phyloP scores from a whole-genome alignment of 2,329 filamentous ascomycete genomes.

The Diaporthe sp. region DNA sequence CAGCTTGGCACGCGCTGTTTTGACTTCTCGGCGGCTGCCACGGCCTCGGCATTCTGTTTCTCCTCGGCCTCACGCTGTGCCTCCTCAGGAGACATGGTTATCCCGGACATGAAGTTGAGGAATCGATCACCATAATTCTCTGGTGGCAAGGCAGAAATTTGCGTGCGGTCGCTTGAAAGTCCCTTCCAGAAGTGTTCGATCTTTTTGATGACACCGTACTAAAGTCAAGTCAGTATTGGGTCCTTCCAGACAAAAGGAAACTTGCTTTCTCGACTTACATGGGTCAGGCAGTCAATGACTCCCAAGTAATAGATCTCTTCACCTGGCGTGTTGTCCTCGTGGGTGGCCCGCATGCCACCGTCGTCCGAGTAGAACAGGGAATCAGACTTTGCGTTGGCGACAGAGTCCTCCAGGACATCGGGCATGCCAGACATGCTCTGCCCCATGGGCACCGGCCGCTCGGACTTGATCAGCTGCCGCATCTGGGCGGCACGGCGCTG shows the following conservation, averaged over 20 bases:
- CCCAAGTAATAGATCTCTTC: slow-evolving; percentile 98
- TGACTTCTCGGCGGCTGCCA: slow-evolving; percentile 53
- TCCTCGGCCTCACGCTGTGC: slow-evolving; percentile 75
- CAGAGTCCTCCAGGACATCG: slow-evolving; percentile 84
- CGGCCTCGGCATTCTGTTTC: slow-evolving; percentile 67
- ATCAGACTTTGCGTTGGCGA: slow-evolving; percentile 76
- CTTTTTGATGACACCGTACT: slow-evolving; percentile 96
- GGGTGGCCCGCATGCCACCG: slow-evolving; percentile 92
- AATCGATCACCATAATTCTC: slow-evolving; percentile 95
- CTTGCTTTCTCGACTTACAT: slow-evolving; percentile 72
- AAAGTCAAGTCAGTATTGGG: slow-evolving; percentile 42
- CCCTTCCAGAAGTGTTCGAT: slow-evolving; percentile 98
- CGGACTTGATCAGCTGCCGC: slow-evolving; percentile 90
- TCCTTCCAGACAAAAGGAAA: neutral
- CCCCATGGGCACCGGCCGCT: slow-evolving; percentile 94
- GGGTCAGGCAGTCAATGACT: slow-evolving; percentile 97
- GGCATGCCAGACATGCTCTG: slow-evolving; percentile 89
- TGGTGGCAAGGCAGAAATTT: slow-evolving; percentile 94
- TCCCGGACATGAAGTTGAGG: slow-evolving; percentile 88
- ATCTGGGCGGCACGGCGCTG: slow-evolving; percentile 92
- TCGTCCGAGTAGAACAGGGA: slow-evolving; percentile 95
- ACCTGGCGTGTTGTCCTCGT: slow-evolving; percentile 86
- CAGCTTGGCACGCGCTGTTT: slow-evolving; percentile 55
- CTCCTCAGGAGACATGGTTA: slow-evolving; percentile 92
- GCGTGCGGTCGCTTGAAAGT: slow-evolving; percentile 82